A percentile compares a stretch with the other conserved stretches of the same genome.
These are phyloP conservation scores for Albophoma yamanashiensis DNA, from an alignment of 2,329 filamentous ascomycete genomes.

Conservation along the genomic window DNA sequence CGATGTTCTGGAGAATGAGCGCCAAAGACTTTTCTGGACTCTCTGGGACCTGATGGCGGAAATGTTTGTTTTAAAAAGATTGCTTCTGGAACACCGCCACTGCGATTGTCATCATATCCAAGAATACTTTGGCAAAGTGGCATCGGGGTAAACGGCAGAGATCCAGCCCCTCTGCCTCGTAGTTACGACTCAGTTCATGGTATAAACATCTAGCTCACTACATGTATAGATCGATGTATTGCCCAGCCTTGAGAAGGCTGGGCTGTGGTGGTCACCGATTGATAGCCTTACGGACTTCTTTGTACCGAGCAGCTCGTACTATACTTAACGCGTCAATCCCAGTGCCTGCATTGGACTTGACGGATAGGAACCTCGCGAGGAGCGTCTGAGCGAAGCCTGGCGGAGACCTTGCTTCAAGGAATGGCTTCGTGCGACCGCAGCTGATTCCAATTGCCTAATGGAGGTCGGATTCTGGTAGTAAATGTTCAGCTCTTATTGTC, in stretches of 20 bases:
- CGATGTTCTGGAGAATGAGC: background rate
- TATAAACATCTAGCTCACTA: no score
- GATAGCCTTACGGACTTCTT: background rate
- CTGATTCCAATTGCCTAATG: no score
- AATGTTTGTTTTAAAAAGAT: background rate
- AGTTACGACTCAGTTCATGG: no score
- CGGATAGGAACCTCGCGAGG: no score
- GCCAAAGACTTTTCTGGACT: background rate
- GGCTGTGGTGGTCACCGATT: background rate
- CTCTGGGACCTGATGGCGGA: background rate
- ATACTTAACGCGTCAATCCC: no score
- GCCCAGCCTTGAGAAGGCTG: background rate
- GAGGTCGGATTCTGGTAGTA: no score
- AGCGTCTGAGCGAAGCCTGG: no score
- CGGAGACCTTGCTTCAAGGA: no score
- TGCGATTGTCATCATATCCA: background rate
- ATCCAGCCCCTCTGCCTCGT: no score
- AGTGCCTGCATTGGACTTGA: no score
- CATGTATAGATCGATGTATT: background rate
- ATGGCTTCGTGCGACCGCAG: no score
- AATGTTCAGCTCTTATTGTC: no score
- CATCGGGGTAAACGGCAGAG: background rate
- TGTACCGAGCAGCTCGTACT: background rate
- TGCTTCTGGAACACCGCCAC: background rate
- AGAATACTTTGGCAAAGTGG: background rate